A percentile compares a stretch with the other conserved stretches of the same genome.
Evolutionary conservation across 192 early-diverging fungal genomes (phyloP).

Genomic region (Linnemannia schmuckeri): DNA sequence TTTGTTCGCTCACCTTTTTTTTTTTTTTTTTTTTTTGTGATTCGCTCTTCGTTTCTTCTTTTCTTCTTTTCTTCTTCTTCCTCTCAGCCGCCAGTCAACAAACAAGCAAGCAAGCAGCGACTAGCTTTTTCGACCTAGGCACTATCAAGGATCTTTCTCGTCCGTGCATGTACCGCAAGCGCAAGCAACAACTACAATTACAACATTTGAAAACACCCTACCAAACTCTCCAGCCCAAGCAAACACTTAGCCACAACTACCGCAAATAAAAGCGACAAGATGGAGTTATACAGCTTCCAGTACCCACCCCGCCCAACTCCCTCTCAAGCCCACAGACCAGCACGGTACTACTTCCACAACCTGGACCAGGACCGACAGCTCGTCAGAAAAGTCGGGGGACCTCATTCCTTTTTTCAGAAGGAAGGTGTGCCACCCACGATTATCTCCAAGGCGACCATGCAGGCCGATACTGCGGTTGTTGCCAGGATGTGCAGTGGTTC

Average conservation of each 20-base stretch:
- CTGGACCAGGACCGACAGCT: conserved; percentile 23
- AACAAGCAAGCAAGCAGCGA: too few species aligned
- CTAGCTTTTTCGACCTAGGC: too few species aligned
- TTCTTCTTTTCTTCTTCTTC: too few species aligned
- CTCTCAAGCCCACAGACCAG: conserved; percentile 19
- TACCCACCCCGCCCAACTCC: conserved; percentile 37
- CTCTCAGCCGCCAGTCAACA: too few species aligned
- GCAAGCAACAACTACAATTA: not conserved
- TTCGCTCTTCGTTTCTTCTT: too few species aligned
- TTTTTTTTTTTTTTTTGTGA: not conserved
- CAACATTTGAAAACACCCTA: too few species aligned
- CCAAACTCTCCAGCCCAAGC: too few species aligned
- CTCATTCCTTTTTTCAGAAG: conserved; percentile 8
- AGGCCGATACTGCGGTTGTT: not conserved
- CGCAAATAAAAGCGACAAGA: not conserved
- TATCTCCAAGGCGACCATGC: not conserved
- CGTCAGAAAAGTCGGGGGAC: not conserved
- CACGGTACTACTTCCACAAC: conserved; percentile 40
- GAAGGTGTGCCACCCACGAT: conserved; percentile 12
- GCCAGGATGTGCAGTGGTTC: not conserved
- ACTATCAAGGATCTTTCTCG: too few species aligned
- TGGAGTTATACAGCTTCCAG: conserved; percentile 45
- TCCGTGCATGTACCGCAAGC: not conserved
- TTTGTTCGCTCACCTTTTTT: not conserved
- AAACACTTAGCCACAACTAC: not conserved